These are phyloP conservation scores for Monilinia fructicola DNA, from an alignment of 2,329 filamentous ascomycete genomes.

Conservation along the genomic window DNA sequence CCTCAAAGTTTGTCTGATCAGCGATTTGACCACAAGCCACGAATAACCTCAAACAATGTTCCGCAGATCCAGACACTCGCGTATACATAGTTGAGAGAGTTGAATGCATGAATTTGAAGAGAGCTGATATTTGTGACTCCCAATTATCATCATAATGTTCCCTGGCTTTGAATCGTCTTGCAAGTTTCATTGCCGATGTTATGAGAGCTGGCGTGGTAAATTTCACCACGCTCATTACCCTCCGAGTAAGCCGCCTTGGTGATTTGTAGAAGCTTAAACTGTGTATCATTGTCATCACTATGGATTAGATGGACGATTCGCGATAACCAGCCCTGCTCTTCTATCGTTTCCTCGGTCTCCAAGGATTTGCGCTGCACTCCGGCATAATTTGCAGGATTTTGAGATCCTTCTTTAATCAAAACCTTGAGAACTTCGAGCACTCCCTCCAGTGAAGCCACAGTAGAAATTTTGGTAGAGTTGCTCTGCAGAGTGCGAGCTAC, in stretches of 20 bases:
- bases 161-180: constrained; percentile 81
- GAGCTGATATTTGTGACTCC: constrained; percentile 70
- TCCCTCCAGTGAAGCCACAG: constrained; percentile 77
- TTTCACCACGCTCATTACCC: constrained; percentile 92
- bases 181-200: constrained; percentile 85
- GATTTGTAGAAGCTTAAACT: constrained; percentile 90
- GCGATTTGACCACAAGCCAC: constrained; percentile 90
- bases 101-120: constrained; percentile 96
- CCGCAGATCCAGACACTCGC: constrained; percentile 78
- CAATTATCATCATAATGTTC: constrained; percentile 83
- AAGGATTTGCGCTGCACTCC: constrained; percentile 70
- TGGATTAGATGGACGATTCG: constrained; percentile 86
- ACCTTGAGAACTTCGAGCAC: constrained; percentile 87
- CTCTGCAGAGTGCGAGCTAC: constrained; percentile 79
- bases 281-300: constrained; percentile 83
- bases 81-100: constrained; percentile 84
- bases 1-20: constrained; percentile 87
- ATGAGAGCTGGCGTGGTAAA: constrained; percentile 93
- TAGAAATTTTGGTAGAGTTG: constrained; percentile 77
- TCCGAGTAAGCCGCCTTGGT: constrained; percentile 83
- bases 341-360: constrained; percentile 95
- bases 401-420: constrained; percentile 88
- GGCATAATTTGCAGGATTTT: constrained; percentile 79
- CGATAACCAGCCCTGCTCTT: constrained; percentile 96
- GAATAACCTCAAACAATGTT: constrained; percentile 86